These are phyloP conservation scores for Globisporangium orthogonon DNA, from an alignment of 352 stramenopile genomes.

Conservation along the genomic window DNA sequence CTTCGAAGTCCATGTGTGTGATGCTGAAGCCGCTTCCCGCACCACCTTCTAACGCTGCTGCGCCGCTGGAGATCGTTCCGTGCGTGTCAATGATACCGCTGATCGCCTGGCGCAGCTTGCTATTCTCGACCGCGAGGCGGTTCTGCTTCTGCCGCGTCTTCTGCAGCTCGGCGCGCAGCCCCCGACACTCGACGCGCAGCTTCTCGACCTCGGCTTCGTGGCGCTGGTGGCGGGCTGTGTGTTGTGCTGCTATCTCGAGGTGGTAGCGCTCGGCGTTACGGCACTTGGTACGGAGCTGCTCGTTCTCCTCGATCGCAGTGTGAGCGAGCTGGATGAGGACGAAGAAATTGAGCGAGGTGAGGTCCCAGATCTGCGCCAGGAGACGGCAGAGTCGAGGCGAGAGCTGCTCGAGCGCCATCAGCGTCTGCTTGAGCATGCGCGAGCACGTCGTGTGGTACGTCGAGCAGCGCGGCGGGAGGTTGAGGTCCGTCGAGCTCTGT, in stretches of 20 bases:
- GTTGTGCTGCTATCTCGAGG: slow-evolving; percentile 21
- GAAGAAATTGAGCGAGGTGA: slow-evolving; percentile 59
- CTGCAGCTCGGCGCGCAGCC: slow-evolving; percentile 48
- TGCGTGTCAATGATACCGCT: slow-evolving; percentile 27
- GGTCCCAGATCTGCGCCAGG: slow-evolving; percentile 52
- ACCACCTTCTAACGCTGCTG: not conserved
- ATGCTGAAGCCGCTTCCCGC: slow-evolving; percentile 16
- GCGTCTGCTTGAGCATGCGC: slow-evolving; percentile 42
- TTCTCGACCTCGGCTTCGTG: slow-evolving; percentile 34
- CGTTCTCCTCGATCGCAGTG: slow-evolving; percentile 25
- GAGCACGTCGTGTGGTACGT: slow-evolving; percentile 46
- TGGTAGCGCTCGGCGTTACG: slow-evolving; percentile 25
- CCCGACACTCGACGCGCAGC: slow-evolving; percentile 24
- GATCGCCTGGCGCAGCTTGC: slow-evolving; percentile 35
- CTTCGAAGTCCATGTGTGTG: slow-evolving; percentile 16
- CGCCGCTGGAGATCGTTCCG: not conserved
- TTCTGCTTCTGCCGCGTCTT: slow-evolving; percentile 42
- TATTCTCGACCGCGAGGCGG: slow-evolving; percentile 44
- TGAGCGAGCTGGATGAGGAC: slow-evolving; percentile 48
- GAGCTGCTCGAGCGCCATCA: slow-evolving; percentile 32
- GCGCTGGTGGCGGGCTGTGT: slow-evolving; percentile 20
- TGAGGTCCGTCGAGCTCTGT: slow-evolving; percentile 7
- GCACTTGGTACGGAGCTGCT: slow-evolving; percentile 23
- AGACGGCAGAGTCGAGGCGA: slow-evolving; percentile 44
- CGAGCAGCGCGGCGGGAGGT: slow-evolving; percentile 35